Base-by-base conservation (phyloP, 1,284 basidiomycete species). In the Naganishia sp. region DNA sequence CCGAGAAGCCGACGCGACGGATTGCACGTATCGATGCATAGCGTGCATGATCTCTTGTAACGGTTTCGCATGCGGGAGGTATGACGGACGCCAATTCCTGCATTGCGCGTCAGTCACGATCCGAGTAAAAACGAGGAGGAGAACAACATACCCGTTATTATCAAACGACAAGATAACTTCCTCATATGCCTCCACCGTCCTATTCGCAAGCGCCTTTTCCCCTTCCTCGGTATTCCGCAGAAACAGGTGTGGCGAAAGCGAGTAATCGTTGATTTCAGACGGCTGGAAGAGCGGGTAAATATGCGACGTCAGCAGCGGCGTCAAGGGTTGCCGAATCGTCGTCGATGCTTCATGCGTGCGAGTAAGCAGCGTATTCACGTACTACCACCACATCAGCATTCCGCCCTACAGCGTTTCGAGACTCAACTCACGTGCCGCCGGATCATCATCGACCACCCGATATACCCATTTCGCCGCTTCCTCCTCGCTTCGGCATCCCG, bases 391-490 rank as follows among this genome's bases (percentile, higher is more conserved):
- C 33, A 18, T 50, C 25, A 52, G 48, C 21, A n/a, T 7, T 39
- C 36, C 36, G 7, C 36, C 36, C 2, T 39, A 6, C 36, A 39
- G 10, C 2, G 36, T 39, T 28, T 28, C 28, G 28, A 5, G 28
- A 39, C 3, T 7, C 7, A 10, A 49, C 57, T 33, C 16, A 61
- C 57, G 4, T 44, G 9, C 33, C 57, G 33, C 48, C 57, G 3
- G 3, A 61, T 6, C 57, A 61, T 61, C 33, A 61, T 11, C 18
- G 46, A 50, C 57, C 57, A 61, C 13, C 48, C 57, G 21, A 61
- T 36, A 52, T 61, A 61, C 23, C 18, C 33, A 36, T 50, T 61
- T 48, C 57, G 13, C 36, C 57, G 16, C 48, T 52, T 43, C 57
- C 16, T 23, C 48, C 36, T 39, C 57, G 16, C 36, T 15, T 61